Evolutionary conservation across 768 basidiomycete species (phyloP).

Genomic region (Russula virescens): DNA sequence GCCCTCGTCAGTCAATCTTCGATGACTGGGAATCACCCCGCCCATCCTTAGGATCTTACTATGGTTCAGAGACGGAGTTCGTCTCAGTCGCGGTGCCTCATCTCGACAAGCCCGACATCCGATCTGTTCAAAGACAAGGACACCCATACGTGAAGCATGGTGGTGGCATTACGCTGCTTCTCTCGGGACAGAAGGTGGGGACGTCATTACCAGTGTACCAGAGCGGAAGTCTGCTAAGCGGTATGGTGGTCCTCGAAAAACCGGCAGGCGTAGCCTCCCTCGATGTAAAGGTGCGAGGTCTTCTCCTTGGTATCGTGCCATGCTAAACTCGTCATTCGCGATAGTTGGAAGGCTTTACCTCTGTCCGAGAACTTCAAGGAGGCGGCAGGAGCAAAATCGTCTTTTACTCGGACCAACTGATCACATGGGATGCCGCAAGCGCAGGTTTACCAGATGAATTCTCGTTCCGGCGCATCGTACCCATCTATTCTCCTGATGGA

Average conservation of each 20-base stretch:
- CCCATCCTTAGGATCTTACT: neutral
- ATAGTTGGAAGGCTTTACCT: slow-evolving; percentile 11
- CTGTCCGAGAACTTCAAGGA: slow-evolving; percentile 14
- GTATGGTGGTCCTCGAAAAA: slow-evolving; percentile 9
- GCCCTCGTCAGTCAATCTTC: neutral
- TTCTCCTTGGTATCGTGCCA: neutral
- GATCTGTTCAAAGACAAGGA: neutral
- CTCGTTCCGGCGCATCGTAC: slow-evolving; percentile 10
- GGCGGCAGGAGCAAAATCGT: neutral
- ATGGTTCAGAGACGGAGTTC: neutral
- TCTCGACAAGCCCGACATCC: neutral
- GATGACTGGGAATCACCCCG: neutral
- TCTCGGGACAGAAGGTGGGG: slow-evolving; percentile 11
- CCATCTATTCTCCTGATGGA: neutral
- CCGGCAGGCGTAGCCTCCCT: neutral
- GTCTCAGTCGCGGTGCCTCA: neutral
- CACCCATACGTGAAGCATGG: slow-evolving; percentile 14
- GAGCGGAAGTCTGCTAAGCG: slow-evolving; percentile 14
- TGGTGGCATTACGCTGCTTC: slow-evolving; percentile 3
- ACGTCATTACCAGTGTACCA: slow-evolving; percentile 3
- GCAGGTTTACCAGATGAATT: slow-evolving; percentile 4
- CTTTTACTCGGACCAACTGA: slow-evolving; percentile 7
- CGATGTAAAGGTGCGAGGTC: slow-evolving; percentile 11
- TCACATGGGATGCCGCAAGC: slow-evolving; percentile 6
- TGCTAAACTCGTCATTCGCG: neutral